Conservation (phyloP, 257 asterid species). For the Solanum microdontum region DNA sequence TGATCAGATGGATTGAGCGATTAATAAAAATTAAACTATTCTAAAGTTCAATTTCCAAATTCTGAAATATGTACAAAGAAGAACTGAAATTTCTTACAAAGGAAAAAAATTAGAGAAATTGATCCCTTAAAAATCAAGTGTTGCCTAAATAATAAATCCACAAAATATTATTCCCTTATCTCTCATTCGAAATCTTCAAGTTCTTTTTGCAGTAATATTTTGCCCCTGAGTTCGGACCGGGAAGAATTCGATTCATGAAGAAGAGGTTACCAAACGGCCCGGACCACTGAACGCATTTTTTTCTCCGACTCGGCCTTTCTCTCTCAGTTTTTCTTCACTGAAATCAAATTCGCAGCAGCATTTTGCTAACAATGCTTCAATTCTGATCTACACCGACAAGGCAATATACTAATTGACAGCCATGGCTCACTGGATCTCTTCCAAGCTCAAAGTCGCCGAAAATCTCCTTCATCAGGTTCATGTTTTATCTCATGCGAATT, state of each 20-base stretch:
- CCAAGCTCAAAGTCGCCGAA: conserved; percentile 97
- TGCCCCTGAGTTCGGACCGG: not conserved
- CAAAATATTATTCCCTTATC: not conserved
- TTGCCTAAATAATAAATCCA: not conserved
- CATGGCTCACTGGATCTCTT: conserved; percentile 98
- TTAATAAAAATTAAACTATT: not conserved
- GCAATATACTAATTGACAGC: not conserved
- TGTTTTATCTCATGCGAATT: not conserved
- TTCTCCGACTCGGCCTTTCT: not conserved
- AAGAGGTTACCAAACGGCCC: not conserved
- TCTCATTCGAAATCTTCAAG: not conserved
- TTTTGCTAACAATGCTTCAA: conserved; percentile 14
- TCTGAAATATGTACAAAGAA: not conserved
- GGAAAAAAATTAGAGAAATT: not conserved
- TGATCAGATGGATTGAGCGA: not conserved
- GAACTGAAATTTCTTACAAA: not conserved
- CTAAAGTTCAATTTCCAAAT: not conserved
- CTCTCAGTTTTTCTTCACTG: not conserved
- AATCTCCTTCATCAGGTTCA: conserved; percentile 82
- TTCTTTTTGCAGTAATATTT: not conserved
- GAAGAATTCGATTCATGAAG: not conserved
- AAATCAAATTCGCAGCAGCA: not conserved
- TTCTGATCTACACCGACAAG: not conserved
- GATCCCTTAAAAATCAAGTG: not conserved
- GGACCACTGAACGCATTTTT: too few species aligned